Base-by-base conservation (phyloP, 163 green algal species). In the Prototheca cutis region DNA sequence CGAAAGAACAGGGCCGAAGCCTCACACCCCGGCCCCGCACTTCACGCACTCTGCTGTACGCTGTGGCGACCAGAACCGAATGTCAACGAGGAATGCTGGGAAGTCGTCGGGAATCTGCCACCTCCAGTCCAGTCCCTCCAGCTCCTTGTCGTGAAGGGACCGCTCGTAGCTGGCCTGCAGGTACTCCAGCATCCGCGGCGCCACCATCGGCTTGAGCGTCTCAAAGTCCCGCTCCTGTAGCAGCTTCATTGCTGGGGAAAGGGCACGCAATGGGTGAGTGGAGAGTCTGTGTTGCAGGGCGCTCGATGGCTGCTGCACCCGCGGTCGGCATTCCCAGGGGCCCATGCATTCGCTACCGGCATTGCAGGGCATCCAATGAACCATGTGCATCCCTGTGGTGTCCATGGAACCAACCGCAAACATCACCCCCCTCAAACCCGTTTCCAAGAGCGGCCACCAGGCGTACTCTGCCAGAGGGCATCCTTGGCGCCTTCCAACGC, bases 401-500 rank as follows among this genome's bases (percentile, higher is more conserved):
- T n/a, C n/a, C n/a, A n/a, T n/a, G n/a, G n/a, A n/a, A n/a, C n/a
- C n/a, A n/a, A n/a, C n/a, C n/a, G 8, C 36, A 45, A 45, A 45
- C 36, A 45, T 21, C 36, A 45, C 8, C 36, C 8, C 10, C 10
- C 36, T 21, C 36, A 45, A 13, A 8, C 36, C 36, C 36, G 8
- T 13, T 13, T 45, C 36, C 36, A 45, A 45, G n/a, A n/a, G n/a
- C n/a, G n/a, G n/a, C n/a, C n/a, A n/a, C n/a, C n/a, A n/a, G n/a
- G n/a, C 36, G 10, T 45, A 53, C 45, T 30, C 24, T 34, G 29
- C 47, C 47, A 66, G 29, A 59, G 47, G 21, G 59, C 59, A 59
- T 66, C 59, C 48, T 66, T 66, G 21, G 59, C 42, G 8, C 47
- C 42, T 30, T 66, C 59, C 19, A 66, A 23, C 10, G 15, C 59